Evolutionary conservation across 352 stramenopile genomes (phyloP).

Genomic region (Thraustochytrium striatum): DNA sequence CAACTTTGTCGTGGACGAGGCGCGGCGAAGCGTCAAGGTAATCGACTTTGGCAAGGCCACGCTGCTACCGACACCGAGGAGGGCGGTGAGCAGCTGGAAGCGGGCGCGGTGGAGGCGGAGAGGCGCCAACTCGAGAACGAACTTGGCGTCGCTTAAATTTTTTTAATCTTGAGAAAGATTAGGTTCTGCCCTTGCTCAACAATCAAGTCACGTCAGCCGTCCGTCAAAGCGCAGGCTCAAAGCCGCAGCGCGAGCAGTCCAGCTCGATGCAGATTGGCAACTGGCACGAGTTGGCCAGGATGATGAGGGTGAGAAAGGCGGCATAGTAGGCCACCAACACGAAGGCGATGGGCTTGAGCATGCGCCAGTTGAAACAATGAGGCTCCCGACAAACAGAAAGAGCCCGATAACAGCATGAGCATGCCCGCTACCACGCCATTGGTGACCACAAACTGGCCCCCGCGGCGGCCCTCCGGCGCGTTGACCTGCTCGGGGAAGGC

Average conservation of each 20-base stretch:
- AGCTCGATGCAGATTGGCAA: slow-evolving; percentile 37
- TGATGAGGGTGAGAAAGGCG: slow-evolving; percentile 6
- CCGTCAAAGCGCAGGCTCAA: neutral
- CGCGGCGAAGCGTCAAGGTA: too few relatives aligned
- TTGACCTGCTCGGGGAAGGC: slow-evolving; percentile 34
- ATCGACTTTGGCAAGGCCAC: too few relatives aligned
- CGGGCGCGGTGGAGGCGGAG: too few relatives aligned
- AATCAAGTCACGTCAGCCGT: neutral
- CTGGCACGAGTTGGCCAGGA: slow-evolving; percentile 25
- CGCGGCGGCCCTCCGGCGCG: neutral
- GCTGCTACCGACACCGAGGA: too few relatives aligned
- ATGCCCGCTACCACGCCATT: slow-evolving; percentile 15
- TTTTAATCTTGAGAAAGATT: too few relatives aligned
- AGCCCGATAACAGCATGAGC: slow-evolving; percentile 3
- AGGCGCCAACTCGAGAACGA: too few relatives aligned
- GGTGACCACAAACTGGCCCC: slow-evolving; percentile 22
- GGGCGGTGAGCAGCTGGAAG: too few relatives aligned
- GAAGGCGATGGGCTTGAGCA: neutral
- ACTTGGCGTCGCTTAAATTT: too few relatives aligned
- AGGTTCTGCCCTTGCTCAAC: neutral
- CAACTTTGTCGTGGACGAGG: too few relatives aligned
- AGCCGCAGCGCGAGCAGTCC: slow-evolving; percentile 32
- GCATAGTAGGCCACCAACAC: slow-evolving; percentile 23
- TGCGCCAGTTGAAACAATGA: slow-evolving; percentile 34
- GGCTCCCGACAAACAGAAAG: neutral